A percentile compares a stretch with the other conserved stretches of the same genome.
Evolutionary conservation across 2,329 filamentous ascomycete species (phyloP).

Genomic region (Trichophyton schoenleinii): DNA sequence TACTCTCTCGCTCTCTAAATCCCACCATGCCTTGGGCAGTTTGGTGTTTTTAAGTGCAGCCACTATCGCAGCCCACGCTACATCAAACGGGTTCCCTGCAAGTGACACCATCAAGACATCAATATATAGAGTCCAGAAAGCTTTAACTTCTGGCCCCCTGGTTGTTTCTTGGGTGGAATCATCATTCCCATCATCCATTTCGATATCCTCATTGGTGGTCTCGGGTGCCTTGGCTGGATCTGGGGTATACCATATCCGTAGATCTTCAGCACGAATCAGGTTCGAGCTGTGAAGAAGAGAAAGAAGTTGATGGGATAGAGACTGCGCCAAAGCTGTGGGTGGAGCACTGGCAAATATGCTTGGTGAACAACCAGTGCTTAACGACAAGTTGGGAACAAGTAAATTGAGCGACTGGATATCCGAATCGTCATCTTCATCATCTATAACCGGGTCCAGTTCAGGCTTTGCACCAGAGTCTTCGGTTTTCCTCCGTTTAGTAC

Average conservation of each 20-base stretch:
- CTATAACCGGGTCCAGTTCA: slow-evolving; percentile 32
- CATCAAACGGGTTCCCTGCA: slow-evolving; percentile 84
- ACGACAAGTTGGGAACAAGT: slow-evolving; percentile 83
- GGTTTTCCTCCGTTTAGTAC: slow-evolving; percentile 22
- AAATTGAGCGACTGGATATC: slow-evolving; percentile 46
- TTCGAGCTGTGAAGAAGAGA: slow-evolving; percentile 60
- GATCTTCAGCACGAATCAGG: slow-evolving; percentile 52
- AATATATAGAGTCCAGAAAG: slow-evolving; percentile 91
- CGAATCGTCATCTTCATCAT: slow-evolving; percentile 32
- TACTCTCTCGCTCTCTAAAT: slow-evolving; percentile 65
- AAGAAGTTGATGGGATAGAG: slow-evolving; percentile 66
- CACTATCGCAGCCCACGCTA: slow-evolving; percentile 72
- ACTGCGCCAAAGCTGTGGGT: slow-evolving; percentile 68
- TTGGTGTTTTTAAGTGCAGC: slow-evolving; percentile 68
- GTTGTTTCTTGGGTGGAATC: slow-evolving; percentile 17
- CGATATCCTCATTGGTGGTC: slow-evolving; percentile 23
- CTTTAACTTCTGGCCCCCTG: slow-evolving; percentile 48
- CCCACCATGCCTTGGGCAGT: slow-evolving; percentile 70
- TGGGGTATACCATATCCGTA: slow-evolving; percentile 59
- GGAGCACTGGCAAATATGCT: slow-evolving; percentile 73
- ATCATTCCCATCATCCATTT: slow-evolving; percentile 32
- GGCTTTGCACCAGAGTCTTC: slow-evolving; percentile 14
- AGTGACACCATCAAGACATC: slow-evolving; percentile 90
- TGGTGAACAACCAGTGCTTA: slow-evolving; percentile 81
- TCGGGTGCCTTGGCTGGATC: slow-evolving; percentile 23